Conservation (phyloP, 2,329 filamentous ascomycete genomes). For the Trichoderma sp. region DNA sequence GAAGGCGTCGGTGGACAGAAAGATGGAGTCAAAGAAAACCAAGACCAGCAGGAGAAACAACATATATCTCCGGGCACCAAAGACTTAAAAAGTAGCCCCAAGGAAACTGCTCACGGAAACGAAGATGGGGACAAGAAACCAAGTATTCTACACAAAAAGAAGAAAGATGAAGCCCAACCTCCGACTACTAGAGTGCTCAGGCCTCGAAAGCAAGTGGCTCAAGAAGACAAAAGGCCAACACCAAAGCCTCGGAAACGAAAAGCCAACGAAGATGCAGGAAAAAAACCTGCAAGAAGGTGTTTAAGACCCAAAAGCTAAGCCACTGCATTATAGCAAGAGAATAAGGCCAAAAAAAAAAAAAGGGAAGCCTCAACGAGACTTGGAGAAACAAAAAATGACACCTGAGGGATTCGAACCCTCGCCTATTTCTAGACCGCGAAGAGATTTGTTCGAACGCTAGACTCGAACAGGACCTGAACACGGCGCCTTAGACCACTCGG, state of each 20-base stretch:
- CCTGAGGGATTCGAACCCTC: conserved; percentile 39
- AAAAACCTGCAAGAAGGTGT: neutral
- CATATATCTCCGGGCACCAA: neutral
- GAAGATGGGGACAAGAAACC: neutral
- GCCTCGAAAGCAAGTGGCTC: neutral
- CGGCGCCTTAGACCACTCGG: conserved; percentile 33
- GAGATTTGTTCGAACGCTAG: neutral
- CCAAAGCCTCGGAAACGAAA: neutral
- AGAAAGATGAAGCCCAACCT: neutral
- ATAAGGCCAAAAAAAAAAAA: neutral
- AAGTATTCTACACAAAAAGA: neutral
- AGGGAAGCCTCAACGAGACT: no score
- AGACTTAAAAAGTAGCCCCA: neutral
- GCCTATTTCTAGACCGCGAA: conserved; percentile 36
- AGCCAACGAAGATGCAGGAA: neutral
- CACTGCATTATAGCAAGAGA: neutral
- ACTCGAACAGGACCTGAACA: conserved; percentile 27
- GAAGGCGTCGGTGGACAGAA: neutral
- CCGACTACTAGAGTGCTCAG: neutral
- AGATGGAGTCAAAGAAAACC: no score
- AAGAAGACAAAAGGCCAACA: neutral
- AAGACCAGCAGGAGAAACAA: neutral
- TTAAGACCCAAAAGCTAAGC: neutral
- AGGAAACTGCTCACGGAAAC: neutral
- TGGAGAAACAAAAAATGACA: conserved; percentile 29